These are phyloP conservation scores for Neofusicoccum sp. DNA, from an alignment of 2,329 filamentous ascomycete species.

Conservation along the genomic window DNA sequence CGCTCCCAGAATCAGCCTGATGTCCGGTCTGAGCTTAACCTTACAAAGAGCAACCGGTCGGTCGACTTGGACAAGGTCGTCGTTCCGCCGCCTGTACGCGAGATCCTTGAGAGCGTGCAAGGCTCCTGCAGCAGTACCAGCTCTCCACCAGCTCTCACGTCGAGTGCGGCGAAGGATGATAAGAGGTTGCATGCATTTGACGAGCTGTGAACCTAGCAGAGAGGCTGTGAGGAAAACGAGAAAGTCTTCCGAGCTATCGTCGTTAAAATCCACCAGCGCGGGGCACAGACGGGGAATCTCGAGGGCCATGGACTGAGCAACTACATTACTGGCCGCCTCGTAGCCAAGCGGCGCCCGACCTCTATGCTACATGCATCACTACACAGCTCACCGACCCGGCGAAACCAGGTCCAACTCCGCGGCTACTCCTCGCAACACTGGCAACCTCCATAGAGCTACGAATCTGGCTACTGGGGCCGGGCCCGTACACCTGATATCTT, in stretches of 20 bases:
- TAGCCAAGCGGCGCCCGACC: too few relatives aligned
- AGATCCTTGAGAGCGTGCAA: slow-evolving; percentile 27
- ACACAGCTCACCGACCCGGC: too few relatives aligned
- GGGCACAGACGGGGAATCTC: too few relatives aligned
- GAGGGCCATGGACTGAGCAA: too few relatives aligned
- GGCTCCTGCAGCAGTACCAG: slow-evolving; percentile 4
- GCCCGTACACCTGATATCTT: too few relatives aligned
- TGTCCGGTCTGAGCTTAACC: slow-evolving; percentile 21
- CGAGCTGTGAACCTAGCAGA: slow-evolving; percentile 20
- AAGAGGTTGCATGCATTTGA: slow-evolving; percentile 23
- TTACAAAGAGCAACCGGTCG: slow-evolving; percentile 20
- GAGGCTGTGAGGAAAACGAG: background rate
- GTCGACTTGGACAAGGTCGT: slow-evolving; percentile 26
- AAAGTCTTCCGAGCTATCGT: background rate
- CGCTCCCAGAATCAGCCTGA: slow-evolving; percentile 22
- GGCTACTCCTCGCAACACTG: too few relatives aligned
- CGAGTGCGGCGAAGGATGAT: slow-evolving; percentile 16
- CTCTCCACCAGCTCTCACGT: background rate
- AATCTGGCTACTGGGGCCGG: too few relatives aligned
- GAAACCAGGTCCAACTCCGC: too few relatives aligned
- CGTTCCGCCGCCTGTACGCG: slow-evolving; percentile 34
- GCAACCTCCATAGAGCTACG: too few relatives aligned
- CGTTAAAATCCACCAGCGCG: too few relatives aligned
- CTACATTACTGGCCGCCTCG: too few relatives aligned
- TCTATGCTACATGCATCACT: too few relatives aligned